These are phyloP conservation scores for Gaultheria prostrata DNA, from an alignment of 148 eudicot genomes.

Conservation along the genomic window DNA sequence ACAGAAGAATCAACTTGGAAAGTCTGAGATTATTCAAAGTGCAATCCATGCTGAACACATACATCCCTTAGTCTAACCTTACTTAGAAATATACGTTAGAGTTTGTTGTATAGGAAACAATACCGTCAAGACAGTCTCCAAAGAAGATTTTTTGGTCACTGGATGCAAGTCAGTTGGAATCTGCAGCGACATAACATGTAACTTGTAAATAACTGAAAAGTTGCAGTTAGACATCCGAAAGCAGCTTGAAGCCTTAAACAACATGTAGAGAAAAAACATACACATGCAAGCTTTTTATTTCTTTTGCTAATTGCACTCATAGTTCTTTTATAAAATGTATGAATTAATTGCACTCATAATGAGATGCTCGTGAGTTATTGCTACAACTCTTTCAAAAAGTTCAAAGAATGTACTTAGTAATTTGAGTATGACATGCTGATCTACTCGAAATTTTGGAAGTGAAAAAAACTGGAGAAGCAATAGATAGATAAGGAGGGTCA, in stretches of 20 bases:
- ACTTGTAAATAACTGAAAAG: slow-evolving; percentile 8
- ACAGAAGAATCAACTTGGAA: neutral
- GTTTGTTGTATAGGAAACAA: slow-evolving; percentile 1
- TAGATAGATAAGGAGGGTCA: neutral
- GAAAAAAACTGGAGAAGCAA: neutral
- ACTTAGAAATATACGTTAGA: neutral
- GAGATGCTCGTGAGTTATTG: neutral
- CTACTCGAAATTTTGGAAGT: neutral
- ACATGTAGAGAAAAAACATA: neutral
- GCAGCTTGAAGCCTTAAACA: neutral
- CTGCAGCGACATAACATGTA: slow-evolving; percentile 38
- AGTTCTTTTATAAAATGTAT: no score
- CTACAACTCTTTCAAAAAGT: neutral
- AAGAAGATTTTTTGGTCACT: slow-evolving; percentile 69
- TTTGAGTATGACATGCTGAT: neutral
- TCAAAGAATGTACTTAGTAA: neutral
- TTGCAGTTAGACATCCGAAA: neutral
- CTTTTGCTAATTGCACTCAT: no score
- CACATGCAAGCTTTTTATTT: no score
- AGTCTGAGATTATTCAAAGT: neutral
- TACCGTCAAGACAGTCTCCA: slow-evolving; percentile 99
- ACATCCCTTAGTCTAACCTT: neutral
- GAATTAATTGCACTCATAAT: neutral
- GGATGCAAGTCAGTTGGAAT: slow-evolving; percentile 92
- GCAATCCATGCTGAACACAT: neutral